A percentile compares a stretch with the other conserved stretches of the same genome.
phyloP scores from a whole-genome alignment of 768 basidiomycete species.

The Candolleomyces efflorescens region DNA sequence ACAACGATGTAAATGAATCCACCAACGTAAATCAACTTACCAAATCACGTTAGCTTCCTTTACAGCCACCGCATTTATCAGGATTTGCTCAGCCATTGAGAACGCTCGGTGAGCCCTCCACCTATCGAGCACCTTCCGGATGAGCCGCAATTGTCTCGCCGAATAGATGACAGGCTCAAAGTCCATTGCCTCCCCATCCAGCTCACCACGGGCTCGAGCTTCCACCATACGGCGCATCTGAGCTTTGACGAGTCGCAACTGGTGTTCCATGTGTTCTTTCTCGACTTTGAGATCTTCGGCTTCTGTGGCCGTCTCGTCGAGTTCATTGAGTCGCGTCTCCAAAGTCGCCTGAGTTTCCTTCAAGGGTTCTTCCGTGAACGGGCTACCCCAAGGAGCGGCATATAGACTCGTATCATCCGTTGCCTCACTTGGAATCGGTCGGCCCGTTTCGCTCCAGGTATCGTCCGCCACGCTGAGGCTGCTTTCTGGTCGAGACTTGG shows the following conservation, averaged over 20 bases:
- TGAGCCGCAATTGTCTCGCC: conserved; percentile 76
- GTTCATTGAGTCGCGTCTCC: conserved; percentile 66
- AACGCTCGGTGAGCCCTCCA: conserved; percentile 87
- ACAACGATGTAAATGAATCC: not conserved
- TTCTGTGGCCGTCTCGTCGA: conserved; percentile 49
- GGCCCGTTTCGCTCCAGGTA: conserved; percentile 85
- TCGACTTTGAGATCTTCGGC: conserved; percentile 85
- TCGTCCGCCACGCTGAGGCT: conserved; percentile 85
- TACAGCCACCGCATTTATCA: conserved; percentile 79
- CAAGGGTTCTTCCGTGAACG: conserved; percentile 61
- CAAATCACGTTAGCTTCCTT: conserved; percentile 97
- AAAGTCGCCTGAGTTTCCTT: conserved; percentile 73
- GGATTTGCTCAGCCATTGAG: conserved; percentile 86
- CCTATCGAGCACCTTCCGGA: conserved; percentile 75
- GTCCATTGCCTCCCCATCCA: conserved; percentile 52
- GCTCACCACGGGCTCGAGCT: conserved; percentile 73
- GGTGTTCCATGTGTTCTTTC: conserved; percentile 91
- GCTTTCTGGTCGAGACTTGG: conserved; percentile 83
- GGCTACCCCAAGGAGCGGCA: conserved; percentile 54
- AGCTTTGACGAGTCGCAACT: conserved; percentile 71
- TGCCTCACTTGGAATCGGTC: conserved; percentile 70
- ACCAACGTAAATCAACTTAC: conserved; percentile 31
- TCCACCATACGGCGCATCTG: conserved; percentile 83
- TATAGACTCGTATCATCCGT: conserved; percentile 90
- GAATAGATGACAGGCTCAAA: conserved; percentile 84